Conservation (phyloP, 208 protist genomes). For the Borovskyia barvae region DNA sequence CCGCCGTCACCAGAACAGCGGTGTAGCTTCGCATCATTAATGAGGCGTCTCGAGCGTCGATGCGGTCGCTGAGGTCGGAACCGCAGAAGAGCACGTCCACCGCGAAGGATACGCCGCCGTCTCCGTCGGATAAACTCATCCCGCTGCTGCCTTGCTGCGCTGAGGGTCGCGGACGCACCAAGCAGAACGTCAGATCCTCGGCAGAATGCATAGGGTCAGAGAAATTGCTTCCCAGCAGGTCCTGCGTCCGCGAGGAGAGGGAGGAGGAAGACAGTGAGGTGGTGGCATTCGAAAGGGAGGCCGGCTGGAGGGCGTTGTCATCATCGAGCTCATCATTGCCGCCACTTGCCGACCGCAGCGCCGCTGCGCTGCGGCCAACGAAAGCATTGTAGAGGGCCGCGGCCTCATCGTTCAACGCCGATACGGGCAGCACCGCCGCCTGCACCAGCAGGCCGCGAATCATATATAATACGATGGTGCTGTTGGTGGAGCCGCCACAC, state of each 20-base stretch:
- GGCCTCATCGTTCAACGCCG: constrained; percentile 10
- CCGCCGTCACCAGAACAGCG: constrained; percentile 26
- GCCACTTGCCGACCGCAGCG: not conserved
- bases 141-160: constrained; percentile 1
- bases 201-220: not conserved
- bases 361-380: not conserved
- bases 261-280: not conserved
- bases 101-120: constrained; percentile 37
- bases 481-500: constrained; percentile 38
- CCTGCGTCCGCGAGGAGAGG: not conserved
- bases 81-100: constrained; percentile 39
- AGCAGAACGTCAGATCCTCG: constrained; percentile 14
- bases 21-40: constrained; percentile 23
- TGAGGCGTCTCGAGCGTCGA: constrained; percentile 16
- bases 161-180: constrained; percentile 27
- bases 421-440: constrained; percentile 23
- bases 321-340: no score
- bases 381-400: constrained; percentile 2
- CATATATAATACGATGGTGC: constrained; percentile 45
- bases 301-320: no score
- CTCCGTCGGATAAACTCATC: constrained; percentile 1
- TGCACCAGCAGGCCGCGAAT: constrained; percentile 27
- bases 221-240: not conserved
- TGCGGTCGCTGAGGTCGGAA: constrained; percentile 34
- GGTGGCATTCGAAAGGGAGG: constrained; percentile 1